Evolutionary conservation across 306 rosid genomes (phyloP).

Genomic region (Cicer yamashitae): DNA sequence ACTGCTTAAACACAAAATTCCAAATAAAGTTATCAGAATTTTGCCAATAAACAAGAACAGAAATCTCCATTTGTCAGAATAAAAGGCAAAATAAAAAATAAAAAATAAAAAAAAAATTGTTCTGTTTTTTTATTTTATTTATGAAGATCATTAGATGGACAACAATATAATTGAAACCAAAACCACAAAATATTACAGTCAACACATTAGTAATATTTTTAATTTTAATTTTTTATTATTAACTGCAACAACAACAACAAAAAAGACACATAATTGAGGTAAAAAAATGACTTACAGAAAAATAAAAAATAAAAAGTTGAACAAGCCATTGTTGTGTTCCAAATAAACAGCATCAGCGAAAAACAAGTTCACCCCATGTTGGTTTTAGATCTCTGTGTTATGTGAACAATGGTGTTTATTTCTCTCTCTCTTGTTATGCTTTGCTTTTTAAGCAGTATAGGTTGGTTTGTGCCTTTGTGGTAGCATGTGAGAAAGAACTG

Average conservation of each 20-base stretch:
- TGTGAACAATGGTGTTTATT: slow-evolving; percentile 42
- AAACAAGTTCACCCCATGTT: slow-evolving; percentile 76
- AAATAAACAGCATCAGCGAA: slow-evolving; percentile 43
- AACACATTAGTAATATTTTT: slow-evolving; percentile 22
- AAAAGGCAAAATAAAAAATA: slow-evolving; percentile 22
- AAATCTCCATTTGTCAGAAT: slow-evolving; percentile 35
- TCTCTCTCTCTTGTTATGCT: slow-evolving; percentile 39
- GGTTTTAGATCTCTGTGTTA: slow-evolving; percentile 54
- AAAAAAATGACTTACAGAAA: slow-evolving; percentile 47
- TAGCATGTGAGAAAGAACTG: slow-evolving; percentile 57
- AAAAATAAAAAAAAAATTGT: background rate
- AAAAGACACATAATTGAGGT: slow-evolving; percentile 37
- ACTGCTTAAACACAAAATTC: slow-evolving; percentile 53
- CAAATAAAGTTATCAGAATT: slow-evolving; percentile 28
- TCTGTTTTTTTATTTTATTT: background rate
- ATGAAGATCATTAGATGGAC: slow-evolving; percentile 27
- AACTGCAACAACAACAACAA: background rate
- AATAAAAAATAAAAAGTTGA: slow-evolving; percentile 20
- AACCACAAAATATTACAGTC: slow-evolving; percentile 27
- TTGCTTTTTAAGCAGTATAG: slow-evolving; percentile 57
- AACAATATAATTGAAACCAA: slow-evolving; percentile 33
- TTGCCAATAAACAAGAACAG: slow-evolving; percentile 29
- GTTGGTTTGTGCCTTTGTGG: no score
- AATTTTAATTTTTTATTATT: background rate
- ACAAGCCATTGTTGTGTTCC: slow-evolving; percentile 9